Conservation (phyloP, 2,329 filamentous ascomycete genomes). For the Aspergillus fischeri region DNA sequence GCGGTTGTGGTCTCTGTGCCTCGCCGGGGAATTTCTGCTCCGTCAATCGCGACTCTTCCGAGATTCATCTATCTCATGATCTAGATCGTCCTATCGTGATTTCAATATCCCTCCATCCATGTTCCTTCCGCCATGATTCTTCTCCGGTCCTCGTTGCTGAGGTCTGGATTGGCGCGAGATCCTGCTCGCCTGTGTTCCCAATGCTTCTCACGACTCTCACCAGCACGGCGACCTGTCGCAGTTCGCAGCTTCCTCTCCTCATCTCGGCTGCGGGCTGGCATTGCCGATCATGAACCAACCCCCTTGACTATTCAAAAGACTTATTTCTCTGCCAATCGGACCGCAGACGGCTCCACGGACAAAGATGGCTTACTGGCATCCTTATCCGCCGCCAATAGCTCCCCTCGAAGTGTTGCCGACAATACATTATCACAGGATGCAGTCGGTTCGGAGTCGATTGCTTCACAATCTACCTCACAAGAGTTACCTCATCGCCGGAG, state of each 20-base stretch:
- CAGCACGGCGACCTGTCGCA: slow-evolving; percentile 13
- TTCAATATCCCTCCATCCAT: slow-evolving; percentile 4
- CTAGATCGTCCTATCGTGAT: slow-evolving; percentile 1
- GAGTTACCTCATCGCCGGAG: slow-evolving; percentile 42
- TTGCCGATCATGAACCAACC: slow-evolving; percentile 23
- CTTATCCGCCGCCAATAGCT: slow-evolving; percentile 21
- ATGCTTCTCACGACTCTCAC: slow-evolving; percentile 27
- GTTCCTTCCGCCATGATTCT: slow-evolving; percentile 31
- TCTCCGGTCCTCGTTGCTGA: slow-evolving; percentile 33
- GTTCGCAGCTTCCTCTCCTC: slow-evolving; percentile 31
- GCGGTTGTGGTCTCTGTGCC: slow-evolving; percentile 27
- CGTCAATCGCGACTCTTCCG: slow-evolving; percentile 5
- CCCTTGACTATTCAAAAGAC: slow-evolving; percentile 30
- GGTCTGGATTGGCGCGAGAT: slow-evolving; percentile 30
- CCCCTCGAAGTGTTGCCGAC: slow-evolving; percentile 6
- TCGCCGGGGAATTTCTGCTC: slow-evolving; percentile 24
- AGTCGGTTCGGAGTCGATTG: slow-evolving; percentile 16
- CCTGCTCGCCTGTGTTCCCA: slow-evolving; percentile 28
- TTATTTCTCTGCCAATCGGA: slow-evolving; percentile 38
- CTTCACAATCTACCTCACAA: slow-evolving; percentile 15
- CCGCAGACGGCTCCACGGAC: slow-evolving; percentile 13
- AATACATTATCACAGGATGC: slow-evolving; percentile 13
- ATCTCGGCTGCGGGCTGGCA: slow-evolving; percentile 26
- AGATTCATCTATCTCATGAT: slow-evolving; percentile 1
- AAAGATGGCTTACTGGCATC: slow-evolving; percentile 26